Conservation (phyloP, 2,329 filamentous ascomycete genomes). For the Coniochaeta prunicola region DNA sequence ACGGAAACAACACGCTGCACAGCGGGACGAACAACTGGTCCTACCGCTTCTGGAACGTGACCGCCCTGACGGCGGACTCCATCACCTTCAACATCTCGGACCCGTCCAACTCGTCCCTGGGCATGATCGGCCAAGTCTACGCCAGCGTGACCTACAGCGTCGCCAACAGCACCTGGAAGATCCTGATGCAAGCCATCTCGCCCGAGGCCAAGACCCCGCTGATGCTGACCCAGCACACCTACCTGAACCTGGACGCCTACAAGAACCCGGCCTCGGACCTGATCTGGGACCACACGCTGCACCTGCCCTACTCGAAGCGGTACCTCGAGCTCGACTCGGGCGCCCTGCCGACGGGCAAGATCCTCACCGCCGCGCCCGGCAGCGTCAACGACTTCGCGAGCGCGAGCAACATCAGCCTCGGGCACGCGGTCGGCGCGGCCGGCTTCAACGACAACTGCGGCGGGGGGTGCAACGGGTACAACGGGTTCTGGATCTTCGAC, state of each 20-base stretch:
- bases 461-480: conserved; percentile 64
- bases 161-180: conserved; percentile 46
- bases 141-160: conserved; percentile 57
- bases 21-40: conserved; percentile 56
- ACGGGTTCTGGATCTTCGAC: conserved; percentile 48
- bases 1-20: conserved; percentile 47
- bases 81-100: conserved; percentile 62
- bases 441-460: conserved; percentile 56
- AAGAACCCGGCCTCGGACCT: conserved; percentile 46
- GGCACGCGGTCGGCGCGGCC: conserved; percentile 48
- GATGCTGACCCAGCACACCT: conserved; percentile 59
- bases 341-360: conserved; percentile 53
- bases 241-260: conserved; percentile 63
- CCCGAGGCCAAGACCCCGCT: conserved; percentile 43
- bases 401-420: conserved; percentile 49
- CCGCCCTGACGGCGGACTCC: conserved; percentile 42
- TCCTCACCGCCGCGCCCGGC: conserved; percentile 46
- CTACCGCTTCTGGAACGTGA: conserved; percentile 55
- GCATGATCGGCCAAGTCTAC: conserved; percentile 55
- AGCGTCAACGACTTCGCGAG: conserved; percentile 63
- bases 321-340: conserved; percentile 49
- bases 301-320: conserved; percentile 53
- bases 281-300: conserved; percentile 55
- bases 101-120: conserved; percentile 46
- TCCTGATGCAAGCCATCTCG: conserved; percentile 52